A percentile compares a stretch with the other conserved stretches of the same genome.
Conservation (phyloP, 2,329 filamentous ascomycete species). For the Metarhizium anisopliae region DNA sequence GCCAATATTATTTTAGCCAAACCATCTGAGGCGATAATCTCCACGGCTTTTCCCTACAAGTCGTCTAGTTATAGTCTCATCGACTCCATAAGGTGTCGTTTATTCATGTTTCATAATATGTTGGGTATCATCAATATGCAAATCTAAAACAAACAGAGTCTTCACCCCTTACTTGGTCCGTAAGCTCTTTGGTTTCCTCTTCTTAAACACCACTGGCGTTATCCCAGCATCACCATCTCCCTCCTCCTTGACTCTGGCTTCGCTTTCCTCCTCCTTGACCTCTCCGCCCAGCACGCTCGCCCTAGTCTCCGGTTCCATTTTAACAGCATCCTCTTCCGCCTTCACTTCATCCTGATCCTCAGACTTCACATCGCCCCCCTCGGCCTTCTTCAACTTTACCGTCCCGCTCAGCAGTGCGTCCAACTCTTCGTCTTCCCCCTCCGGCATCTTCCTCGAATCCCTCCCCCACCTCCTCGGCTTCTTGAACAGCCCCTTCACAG, state of each 20-base stretch:
- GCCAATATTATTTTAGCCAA: too few species aligned
- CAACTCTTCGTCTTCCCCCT: conserved; percentile 45
- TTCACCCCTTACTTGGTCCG: conserved; percentile 41
- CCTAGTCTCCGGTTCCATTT: conserved; percentile 27
- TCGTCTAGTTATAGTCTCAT: too few species aligned
- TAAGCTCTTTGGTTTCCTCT: conserved; percentile 61
- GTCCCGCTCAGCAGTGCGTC: conserved; percentile 47
- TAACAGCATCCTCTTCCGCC: conserved; percentile 21
- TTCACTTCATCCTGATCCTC: conserved; percentile 17
- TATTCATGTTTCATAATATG: neutral
- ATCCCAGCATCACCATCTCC: conserved; percentile 9
- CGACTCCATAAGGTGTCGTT: too few species aligned
- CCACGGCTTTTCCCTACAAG: too few species aligned
- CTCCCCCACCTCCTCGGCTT: conserved; percentile 46
- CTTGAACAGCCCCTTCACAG: conserved; percentile 50
- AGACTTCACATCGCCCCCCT: conserved; percentile 7
- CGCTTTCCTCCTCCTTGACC: conserved; percentile 3
- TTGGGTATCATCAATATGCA: conserved; percentile 6
- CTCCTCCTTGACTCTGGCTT: conserved; percentile 33
- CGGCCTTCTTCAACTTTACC: conserved; percentile 8
- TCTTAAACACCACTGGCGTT: conserved; percentile 64
- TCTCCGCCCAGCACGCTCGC: conserved; percentile 8
- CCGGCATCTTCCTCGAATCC: conserved; percentile 39
- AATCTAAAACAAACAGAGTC: neutral
- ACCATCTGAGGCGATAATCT: too few species aligned